Evolutionary conservation across 805 yeast genomes (phyloP), one percentile per base, ranked within the genome.

Genomic region (Soucietia sequanensis): DNA sequence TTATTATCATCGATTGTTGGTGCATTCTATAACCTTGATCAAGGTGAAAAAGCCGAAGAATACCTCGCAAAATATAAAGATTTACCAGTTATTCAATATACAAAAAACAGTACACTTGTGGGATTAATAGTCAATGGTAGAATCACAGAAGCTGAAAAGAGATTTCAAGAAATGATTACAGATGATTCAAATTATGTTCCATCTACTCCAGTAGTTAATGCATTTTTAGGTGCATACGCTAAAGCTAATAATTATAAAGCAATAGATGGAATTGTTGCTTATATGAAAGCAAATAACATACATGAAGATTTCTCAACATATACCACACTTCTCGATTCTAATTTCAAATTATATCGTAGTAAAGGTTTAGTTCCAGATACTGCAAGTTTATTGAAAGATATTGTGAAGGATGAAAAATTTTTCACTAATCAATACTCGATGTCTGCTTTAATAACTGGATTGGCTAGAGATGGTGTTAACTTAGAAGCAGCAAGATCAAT

Each of bases 301-400:
- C 48, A 64, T 23, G 82, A 83, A 18, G 85, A 80, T 51, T 65
- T 78, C 30, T 78, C 78, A 12, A 81, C 90, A 2, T 76, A 76
- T 56, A 73, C 89, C 3, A 70, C 75, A 23, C 58, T 81, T 16
- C 66, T 81, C 34, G 80, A 81, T 47, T 56, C 70, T 34, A 64
- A 71, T 43, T 66, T 81, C 59, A 77, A 76, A 50, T 37, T 59
- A 23, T 61, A 68, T 22, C 58, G 58, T 25, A 60, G 59, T n/a
- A 62, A 70, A 23, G 78, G 77, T 7, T 53, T 60, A 38, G 47
- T 58, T 2, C 70, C 78, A 6, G 57, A 66, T 23, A 56, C 73
- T 16, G 64, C 59, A 8, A 52, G 52, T 5, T 53, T 76, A 38
- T 55, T 80, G 25, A 46, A 50, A 11, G 32, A 40, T 12, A 26